Evolutionary conservation across 2,329 filamentous ascomycete genomes (phyloP), one percentile per base, ranked within the genome.

Genomic region (Periconia macrospinosa): DNA sequence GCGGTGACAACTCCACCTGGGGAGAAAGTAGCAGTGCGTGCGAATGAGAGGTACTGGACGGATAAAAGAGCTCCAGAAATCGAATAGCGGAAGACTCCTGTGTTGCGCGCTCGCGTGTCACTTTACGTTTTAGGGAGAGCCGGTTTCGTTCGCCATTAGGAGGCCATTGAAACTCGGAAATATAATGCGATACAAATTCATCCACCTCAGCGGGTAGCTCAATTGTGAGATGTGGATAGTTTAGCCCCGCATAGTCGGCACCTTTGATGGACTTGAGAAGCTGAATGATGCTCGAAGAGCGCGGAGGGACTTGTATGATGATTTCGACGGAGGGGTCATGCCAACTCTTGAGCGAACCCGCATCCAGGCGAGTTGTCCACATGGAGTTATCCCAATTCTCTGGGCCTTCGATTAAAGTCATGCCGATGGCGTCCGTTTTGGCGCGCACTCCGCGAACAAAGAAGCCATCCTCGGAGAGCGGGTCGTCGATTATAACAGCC

Each of bases 31-130:
- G 76, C n/a, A 99, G 80, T 2, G 96, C 84, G 70, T 97, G 91
- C 10, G 87, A 87, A 49, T 84, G 75, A 2, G 73, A 69, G 6
- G 85, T 79, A 53, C 85, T 79, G 2, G 79, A 76, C 2, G 94
- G 92, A 81, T 92, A 97, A 71, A 96, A 96, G 0, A 90, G 89
- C 75, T 97, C 92, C 6, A 96, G 76, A 54, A 93, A 90, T 20
- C 88, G 86, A 15, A 88, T 79, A 0, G 91, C 86, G 52, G 88
- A 87, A 61, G 92, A 87, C 58, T 89, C 85, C 42, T 89, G 81
- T 6, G 80, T 85, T 57, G 88, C 66, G 45, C 78, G 79, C 45
- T 82, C 77, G 37, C 79, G 79, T 11, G 84, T 78, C 42, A 97
- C 87, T 30, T 91, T 87, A 58, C 90, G 91, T 23, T 89, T 86